phyloP scores from a whole-genome alignment of 805 yeast species.

The Saturnispora quitensis region DNA sequence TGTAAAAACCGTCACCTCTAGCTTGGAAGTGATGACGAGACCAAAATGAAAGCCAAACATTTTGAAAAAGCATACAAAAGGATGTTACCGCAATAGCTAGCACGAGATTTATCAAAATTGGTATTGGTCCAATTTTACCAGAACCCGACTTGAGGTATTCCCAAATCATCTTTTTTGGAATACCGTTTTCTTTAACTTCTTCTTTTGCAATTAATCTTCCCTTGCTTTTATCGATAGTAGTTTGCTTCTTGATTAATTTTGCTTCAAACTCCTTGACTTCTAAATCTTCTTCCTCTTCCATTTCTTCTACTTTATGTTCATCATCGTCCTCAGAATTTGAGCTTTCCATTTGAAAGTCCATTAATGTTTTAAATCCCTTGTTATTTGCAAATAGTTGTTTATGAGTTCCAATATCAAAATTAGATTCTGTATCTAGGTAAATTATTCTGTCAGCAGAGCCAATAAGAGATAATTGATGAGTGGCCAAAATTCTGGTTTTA shows the following conservation, averaged over 20 bases:
- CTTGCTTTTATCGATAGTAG: conserved; percentile 22
- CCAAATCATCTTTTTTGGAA: conserved; percentile 38
- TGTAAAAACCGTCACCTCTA: conserved; percentile 45
- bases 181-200: conserved; percentile 28
- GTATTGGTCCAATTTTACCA: conserved; percentile 34
- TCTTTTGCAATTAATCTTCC: conserved; percentile 27
- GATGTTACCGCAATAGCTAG: conserved; percentile 29
- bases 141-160: conserved; percentile 48
- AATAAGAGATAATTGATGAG: conserved; percentile 70
- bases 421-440: conserved; percentile 55
- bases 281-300: conserved; percentile 23
- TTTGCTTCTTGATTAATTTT: conserved; percentile 17
- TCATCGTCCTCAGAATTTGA: background rate
- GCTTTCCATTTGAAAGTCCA: conserved; percentile 30
- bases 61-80: conserved; percentile 48
- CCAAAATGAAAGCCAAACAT: conserved; percentile 84
- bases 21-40: conserved; percentile 39
- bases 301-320: background rate
- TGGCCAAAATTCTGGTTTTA: conserved; percentile 66
- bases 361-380: conserved; percentile 39
- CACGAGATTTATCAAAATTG: conserved; percentile 17
- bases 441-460: conserved; percentile 60
- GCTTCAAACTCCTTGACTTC: conserved; percentile 18
- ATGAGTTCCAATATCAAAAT: conserved; percentile 50
- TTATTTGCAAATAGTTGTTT: conserved; percentile 41